phyloP scores from a whole-genome alignment of 1,139 yeast species.

The Pneumocystis carinii region DNA sequence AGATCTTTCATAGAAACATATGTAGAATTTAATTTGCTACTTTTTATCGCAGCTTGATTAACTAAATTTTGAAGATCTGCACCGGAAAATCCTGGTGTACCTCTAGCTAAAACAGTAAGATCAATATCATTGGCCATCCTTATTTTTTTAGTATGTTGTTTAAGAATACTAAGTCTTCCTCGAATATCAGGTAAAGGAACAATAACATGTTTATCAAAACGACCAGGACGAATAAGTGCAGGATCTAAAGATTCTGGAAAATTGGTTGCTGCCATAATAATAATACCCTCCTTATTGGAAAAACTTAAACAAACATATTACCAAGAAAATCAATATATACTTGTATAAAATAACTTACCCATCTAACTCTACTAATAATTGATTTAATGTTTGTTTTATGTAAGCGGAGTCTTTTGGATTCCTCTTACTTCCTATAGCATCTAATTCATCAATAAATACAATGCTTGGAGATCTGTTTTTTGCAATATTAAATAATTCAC shows the following conservation, averaged over 20 bases:
- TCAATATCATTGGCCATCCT: constrained; percentile 77
- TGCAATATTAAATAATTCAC: constrained; percentile 87
- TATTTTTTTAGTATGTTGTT: constrained; percentile 83
- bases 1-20: constrained; percentile 82
- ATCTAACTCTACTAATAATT: constrained; percentile 85
- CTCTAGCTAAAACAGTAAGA: constrained; percentile 78
- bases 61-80: constrained; percentile 92
- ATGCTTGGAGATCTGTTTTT: constrained; percentile 94
- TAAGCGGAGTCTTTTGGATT: constrained; percentile 96
- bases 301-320: not conserved
- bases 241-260: constrained; percentile 94
- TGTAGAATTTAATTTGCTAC: constrained; percentile 81
- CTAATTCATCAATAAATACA: constrained; percentile 88
- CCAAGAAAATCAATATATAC: not conserved
- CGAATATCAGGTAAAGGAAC: constrained; percentile 96
- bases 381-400: constrained; percentile 92
- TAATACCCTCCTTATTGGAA: constrained; percentile 47
- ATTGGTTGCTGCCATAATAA: constrained; percentile 94
- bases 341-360: constrained; percentile 30
- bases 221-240: constrained; percentile 95
- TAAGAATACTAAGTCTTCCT: constrained; percentile 84
- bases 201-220: constrained; percentile 89
- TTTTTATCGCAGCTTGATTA: constrained; percentile 95
- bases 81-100: constrained; percentile 95
- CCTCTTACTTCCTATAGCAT: constrained; percentile 96